These are phyloP conservation scores for Scedosporium minutisporum DNA, from an alignment of 2,329 filamentous ascomycete species.

Conservation along the genomic window DNA sequence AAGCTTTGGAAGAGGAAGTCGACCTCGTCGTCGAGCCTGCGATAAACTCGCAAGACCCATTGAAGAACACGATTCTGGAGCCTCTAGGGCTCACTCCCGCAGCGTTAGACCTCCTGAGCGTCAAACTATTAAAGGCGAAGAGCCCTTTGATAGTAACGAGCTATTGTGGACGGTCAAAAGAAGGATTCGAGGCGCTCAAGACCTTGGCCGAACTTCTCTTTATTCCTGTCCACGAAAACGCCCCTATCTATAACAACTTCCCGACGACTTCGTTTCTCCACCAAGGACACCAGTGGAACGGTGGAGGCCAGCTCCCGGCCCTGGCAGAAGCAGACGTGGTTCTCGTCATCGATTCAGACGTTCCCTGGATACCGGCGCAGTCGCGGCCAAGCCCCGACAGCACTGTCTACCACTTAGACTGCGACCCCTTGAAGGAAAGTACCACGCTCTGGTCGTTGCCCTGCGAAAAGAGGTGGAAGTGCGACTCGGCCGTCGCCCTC, in stretches of 20 bases:
- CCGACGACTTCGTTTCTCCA: conserved; percentile 12
- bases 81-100: conserved; percentile 6
- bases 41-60: conserved; percentile 7
- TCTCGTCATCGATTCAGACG: conserved; percentile 55
- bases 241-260: conserved; percentile 34
- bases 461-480: conserved; percentile 36
- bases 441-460: conserved; percentile 47
- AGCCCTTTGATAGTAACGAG: conserved; percentile 12
- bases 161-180: conserved; percentile 9
- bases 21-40: background rate
- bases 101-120: conserved; percentile 7
- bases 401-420: conserved; percentile 54
- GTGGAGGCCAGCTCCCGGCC: conserved; percentile 13
- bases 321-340: conserved; percentile 56
- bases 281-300: conserved; percentile 13
- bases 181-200: conserved; percentile 9
- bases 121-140: conserved; percentile 3
- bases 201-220: conserved; percentile 12
- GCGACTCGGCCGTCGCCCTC: conserved; percentile 32
- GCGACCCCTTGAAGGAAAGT: conserved; percentile 53
- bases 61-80: conserved; percentile 8
- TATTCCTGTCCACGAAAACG: conserved; percentile 36
- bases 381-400: conserved; percentile 46
- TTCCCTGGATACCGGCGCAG: conserved; percentile 58
- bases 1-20: conserved; percentile 15